Conservation (phyloP, 495 filamentous ascomycete genomes). For the Podospora comata region DNA sequence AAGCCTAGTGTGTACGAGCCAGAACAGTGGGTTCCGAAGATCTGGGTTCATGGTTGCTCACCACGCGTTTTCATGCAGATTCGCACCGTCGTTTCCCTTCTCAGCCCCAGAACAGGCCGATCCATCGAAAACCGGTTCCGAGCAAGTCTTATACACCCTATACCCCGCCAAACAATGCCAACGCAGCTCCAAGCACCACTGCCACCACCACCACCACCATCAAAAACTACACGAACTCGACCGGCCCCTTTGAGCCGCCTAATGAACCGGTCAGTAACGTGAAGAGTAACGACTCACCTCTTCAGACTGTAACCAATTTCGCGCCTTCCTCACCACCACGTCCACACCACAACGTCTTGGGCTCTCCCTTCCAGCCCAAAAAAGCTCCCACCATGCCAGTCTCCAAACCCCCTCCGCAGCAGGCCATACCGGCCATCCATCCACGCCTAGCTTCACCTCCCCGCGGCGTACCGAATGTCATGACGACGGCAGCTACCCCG, state of each 20-base stretch:
- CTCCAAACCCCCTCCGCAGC: slow-evolving; percentile 15
- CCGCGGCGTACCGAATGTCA: slow-evolving; percentile 16
- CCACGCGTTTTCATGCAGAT: slow-evolving; percentile 8
- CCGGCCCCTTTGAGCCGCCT: neutral
- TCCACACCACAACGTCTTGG: neutral
- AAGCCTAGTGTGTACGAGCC: neutral
- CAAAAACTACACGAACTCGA: slow-evolving; percentile 8
- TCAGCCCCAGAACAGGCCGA: slow-evolving; percentile 12
- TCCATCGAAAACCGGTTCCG: slow-evolving; percentile 22
- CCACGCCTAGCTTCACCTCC: slow-evolving; percentile 8
- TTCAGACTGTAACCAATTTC: neutral
- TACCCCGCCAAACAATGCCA: slow-evolving; percentile 10
- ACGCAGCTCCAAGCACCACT: slow-evolving; percentile 5
- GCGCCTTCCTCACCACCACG: neutral
- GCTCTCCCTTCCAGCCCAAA: slow-evolving; percentile 20
- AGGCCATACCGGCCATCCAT: slow-evolving; percentile 11
- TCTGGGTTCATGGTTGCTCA: neutral
- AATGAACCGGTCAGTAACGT: neutral
- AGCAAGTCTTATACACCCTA: slow-evolving; percentile 9
- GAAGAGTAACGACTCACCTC: neutral
- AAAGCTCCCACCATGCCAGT: slow-evolving; percentile 21
- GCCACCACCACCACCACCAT: slow-evolving; percentile 9
- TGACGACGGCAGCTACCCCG: slow-evolving; percentile 15
- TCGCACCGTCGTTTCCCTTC: slow-evolving; percentile 5
- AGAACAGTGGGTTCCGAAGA: neutral